Base-by-base conservation (phyloP, 192 early-diverging fungal species). In the Backusella liffmaniae region DNA sequence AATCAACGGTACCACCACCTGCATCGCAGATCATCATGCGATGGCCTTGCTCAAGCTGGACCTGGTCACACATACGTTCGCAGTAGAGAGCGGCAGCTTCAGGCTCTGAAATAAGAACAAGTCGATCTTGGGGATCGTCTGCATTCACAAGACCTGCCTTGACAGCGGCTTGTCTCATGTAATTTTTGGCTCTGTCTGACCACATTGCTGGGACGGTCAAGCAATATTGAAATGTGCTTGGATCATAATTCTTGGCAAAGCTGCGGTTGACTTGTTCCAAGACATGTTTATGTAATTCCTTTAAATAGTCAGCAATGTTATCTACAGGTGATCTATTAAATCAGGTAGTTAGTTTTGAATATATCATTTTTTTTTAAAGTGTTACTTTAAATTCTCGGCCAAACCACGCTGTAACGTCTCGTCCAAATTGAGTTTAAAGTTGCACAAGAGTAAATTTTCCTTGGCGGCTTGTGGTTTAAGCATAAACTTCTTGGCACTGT, bases 41-140 rank as follows among this genome's bases (percentile, higher is more conserved):
- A 68, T 84, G 73, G 5, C 80, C 82, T 29, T 74, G 65, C 7
- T 46, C 53, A 30, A 87, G 62, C 44, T 84, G 73, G 42, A 84
- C 75, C 41, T 82, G 79, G 13, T 83, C 82, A 66, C 83, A 87
- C 53, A 78, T 79, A 66, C 79, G 79, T 66, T 87, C 82, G 34
- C 86, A 86, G 76, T 87, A 87, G 23, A 87, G 76, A 5, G 84
- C 86, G 5, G 86, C 86, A 13, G 86, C 86, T 32, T 87, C 86
- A 30, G 86, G 77, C 42, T 81, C 80, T 9, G 76, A 77, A 29
- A 81, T 77, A 5, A 82, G 32, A 18, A 87, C 74, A 3, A 87
- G 71, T 7, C 86, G 75, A 65, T 87, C 84, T 6, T 77, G 76
- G 39, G 80, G 86, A 34, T 87, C 86, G 13, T 72, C 35, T 15